Percentiles rank a stretch among this genome's conserved stretches.
These are phyloP conservation scores for Euphorbia lathyris DNA, from an alignment of 345 rosid genomes.

Conservation along the genomic window DNA sequence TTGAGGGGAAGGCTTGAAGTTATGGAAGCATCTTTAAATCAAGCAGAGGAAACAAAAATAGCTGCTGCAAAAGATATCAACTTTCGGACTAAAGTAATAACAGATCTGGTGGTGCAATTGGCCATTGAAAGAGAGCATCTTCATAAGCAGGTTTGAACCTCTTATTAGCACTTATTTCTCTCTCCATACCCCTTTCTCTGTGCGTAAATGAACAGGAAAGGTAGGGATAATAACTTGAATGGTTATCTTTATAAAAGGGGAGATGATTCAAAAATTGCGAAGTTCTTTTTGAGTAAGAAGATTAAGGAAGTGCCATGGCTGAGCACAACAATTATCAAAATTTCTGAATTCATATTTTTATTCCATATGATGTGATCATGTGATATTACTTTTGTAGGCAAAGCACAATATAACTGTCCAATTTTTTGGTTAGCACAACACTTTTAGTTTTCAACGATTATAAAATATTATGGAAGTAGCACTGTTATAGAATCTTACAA, in stretches of 20 bases:
- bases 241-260: not conserved
- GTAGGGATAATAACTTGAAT: not conserved
- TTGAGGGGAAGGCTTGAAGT: conserved; percentile 63
- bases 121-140: conserved; percentile 86
- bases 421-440: not conserved
- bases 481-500: too few relatives aligned
- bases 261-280: too few relatives aligned
- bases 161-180: not conserved
- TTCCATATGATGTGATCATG: too few relatives aligned
- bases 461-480: too few relatives aligned
- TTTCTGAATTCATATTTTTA: too few relatives aligned
- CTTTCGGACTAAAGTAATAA: conserved; percentile 61
- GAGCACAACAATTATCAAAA: not conserved
- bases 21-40: conserved; percentile 59
- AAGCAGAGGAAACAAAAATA: conserved; percentile 65
- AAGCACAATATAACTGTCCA: not conserved
- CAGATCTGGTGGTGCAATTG: conserved; percentile 70
- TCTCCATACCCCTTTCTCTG: not conserved
- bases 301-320: not conserved
- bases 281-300: not conserved
- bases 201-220: too few relatives aligned
- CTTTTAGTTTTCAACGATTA: not conserved
- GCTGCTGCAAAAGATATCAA: conserved; percentile 64
- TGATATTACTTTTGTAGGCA: not conserved
- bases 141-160: conserved; percentile 61